These are phyloP conservation scores for Globisporangium abappressorium DNA, from an alignment of 352 stramenopile genomes.

Conservation along the genomic window DNA sequence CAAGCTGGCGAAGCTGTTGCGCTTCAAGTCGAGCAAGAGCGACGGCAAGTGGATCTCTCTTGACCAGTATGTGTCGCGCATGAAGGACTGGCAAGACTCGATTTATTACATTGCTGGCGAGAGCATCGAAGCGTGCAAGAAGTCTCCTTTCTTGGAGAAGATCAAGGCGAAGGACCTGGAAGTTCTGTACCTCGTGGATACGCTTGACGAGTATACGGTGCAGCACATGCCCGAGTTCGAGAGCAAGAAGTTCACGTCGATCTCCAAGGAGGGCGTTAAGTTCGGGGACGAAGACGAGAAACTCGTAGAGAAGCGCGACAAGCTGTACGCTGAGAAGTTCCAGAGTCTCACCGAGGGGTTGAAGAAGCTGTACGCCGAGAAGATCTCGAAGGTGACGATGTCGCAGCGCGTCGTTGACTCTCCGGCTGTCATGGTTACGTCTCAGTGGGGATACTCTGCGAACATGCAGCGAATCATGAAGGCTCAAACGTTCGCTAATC, in stretches of 20 bases:
- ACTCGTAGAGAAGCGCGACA: constrained; percentile 91
- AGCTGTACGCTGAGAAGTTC: constrained; percentile 97
- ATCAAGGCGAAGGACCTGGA: constrained; percentile 97
- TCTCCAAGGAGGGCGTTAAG: constrained; percentile 98
- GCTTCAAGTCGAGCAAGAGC: constrained; percentile 95
- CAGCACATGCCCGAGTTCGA: constrained; percentile 93
- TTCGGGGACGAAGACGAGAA: constrained; percentile 98
- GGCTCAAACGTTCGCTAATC: constrained; percentile 95
- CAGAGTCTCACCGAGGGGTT: constrained; percentile 94
- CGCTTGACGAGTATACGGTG: constrained; percentile 98
- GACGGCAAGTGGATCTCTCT: constrained; percentile 92
- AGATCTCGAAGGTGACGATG: constrained; percentile 95
- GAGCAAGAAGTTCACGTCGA: constrained; percentile 94
- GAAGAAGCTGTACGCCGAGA: constrained; percentile 94
- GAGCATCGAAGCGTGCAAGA: constrained; percentile 89
- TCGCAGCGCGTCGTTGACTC: constrained; percentile 93
- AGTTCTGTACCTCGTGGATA: constrained; percentile 98
- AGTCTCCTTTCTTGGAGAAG: constrained; percentile 97
- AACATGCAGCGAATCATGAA: constrained; percentile 99
- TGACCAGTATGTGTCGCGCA: constrained; percentile 95
- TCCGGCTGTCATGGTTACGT: constrained; percentile 96
- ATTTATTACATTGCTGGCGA: constrained; percentile 99
- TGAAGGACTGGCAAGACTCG: constrained; percentile 99
- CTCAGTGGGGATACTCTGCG: constrained; percentile 96
- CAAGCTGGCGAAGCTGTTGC: constrained; percentile 96